Conservation (phyloP, 2,329 filamentous ascomycete species). For the Zasmidium angulare region DNA sequence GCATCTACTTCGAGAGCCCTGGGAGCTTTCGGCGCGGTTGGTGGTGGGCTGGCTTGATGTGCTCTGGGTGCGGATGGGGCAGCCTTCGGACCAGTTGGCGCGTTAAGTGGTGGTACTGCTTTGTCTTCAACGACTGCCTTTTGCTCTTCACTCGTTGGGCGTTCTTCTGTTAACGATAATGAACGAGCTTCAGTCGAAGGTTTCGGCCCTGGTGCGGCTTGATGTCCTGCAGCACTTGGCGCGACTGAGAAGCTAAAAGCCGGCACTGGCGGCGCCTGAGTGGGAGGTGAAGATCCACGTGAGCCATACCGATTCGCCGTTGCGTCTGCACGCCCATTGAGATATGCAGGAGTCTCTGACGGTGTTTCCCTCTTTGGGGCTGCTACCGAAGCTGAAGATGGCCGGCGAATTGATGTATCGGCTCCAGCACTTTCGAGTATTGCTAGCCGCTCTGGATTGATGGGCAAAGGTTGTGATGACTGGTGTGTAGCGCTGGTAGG, state of each 20-base stretch:
- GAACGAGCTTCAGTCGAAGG: conserved; percentile 18
- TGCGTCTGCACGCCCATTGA: conserved; percentile 47
- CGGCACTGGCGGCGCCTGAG: conserved; percentile 54
- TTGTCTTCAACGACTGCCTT: conserved; percentile 15
- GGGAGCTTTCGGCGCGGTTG: conserved; percentile 34
- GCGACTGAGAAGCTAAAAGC: conserved; percentile 47
- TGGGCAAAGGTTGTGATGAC: conserved; percentile 25
- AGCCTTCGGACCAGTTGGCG: conserved; percentile 39
- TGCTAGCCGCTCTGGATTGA: conserved; percentile 34
- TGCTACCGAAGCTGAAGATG: conserved; percentile 19
- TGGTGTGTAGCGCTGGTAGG: conserved; percentile 18
- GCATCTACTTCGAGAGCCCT: conserved; percentile 31
- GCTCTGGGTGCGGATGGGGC: conserved; percentile 41
- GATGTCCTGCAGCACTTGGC: conserved; percentile 27
- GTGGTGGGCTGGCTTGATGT: conserved; percentile 28
- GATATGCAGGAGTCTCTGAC: conserved; percentile 43
- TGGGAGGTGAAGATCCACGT: conserved; percentile 52
- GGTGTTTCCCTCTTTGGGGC: conserved; percentile 35
- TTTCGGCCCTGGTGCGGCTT: conserved; percentile 30
- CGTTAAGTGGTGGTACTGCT: conserved; percentile 23
- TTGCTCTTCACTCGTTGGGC: conserved; percentile 4
- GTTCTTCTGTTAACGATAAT: conserved; percentile 3
- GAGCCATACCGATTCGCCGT: conserved; percentile 48
- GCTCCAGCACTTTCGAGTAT: conserved; percentile 33
- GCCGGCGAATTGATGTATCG: conserved; percentile 27